phyloP scores from a whole-genome alignment of 2,329 filamentous ascomycete species.

The Shiraia sp. region DNA sequence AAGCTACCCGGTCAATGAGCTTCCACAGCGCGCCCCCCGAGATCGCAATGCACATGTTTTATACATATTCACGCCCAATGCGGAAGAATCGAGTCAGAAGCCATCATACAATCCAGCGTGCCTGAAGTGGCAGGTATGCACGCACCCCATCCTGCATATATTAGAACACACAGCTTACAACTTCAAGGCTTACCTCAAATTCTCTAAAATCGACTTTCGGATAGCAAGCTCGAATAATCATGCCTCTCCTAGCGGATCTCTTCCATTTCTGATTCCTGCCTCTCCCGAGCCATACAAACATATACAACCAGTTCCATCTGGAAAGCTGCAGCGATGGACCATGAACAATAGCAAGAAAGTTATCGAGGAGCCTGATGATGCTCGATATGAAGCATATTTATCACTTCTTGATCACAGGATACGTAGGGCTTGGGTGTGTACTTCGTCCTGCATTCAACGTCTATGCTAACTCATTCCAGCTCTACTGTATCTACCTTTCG shows the following conservation, averaged over 20 bases:
- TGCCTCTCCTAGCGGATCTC: slow-evolving; percentile 83
- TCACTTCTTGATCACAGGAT: slow-evolving; percentile 76
- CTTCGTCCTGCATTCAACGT: not conserved
- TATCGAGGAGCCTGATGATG: slow-evolving; percentile 53
- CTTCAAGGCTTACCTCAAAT: slow-evolving; percentile 78
- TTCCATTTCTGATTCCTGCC: slow-evolving; percentile 79
- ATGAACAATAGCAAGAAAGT: slow-evolving; percentile 47
- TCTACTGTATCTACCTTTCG: slow-evolving; percentile 81
- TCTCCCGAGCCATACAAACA: slow-evolving; percentile 36
- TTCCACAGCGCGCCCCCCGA: slow-evolving; percentile 65
- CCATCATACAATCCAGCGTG: slow-evolving; percentile 92
- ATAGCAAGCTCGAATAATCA: slow-evolving; percentile 82
- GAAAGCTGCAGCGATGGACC: slow-evolving; percentile 71
- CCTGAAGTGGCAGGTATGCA: slow-evolving; percentile 88
- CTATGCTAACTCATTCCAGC: slow-evolving; percentile 46
- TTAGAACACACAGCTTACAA: slow-evolving; percentile 10
- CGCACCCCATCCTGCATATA: not conserved
- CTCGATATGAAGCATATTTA: slow-evolving; percentile 73
- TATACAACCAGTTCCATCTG: slow-evolving; percentile 58
- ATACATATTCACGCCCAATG: slow-evolving; percentile 73
- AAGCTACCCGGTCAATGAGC: slow-evolving; percentile 73
- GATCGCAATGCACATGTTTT: slow-evolving; percentile 60
- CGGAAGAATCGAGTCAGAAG: slow-evolving; percentile 62
- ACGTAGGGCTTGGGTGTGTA: slow-evolving; percentile 78
- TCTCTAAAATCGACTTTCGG: slow-evolving; percentile 69